Evolutionary conservation across 202 grass and related monocot genomes (phyloP).

Genomic region (Schoenoplectus tabernaemontani): DNA sequence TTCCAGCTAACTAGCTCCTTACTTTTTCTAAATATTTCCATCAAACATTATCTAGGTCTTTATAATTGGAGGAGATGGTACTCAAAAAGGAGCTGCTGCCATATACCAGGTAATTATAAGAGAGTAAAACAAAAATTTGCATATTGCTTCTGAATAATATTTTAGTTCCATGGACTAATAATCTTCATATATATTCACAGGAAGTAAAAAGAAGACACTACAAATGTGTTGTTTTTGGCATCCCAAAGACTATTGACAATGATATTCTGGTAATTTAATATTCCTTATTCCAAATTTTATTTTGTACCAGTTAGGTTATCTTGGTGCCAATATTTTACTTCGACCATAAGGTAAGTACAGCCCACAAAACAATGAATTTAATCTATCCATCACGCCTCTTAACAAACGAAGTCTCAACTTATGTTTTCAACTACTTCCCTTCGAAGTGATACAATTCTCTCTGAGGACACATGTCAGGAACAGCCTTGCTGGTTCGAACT

Average conservation of each 20-base stretch:
- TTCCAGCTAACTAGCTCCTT: slow-evolving; percentile 7
- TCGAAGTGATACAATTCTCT: background rate
- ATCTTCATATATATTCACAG: slow-evolving; percentile 29
- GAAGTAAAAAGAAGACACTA: slow-evolving; percentile 62
- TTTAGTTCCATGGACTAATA: slow-evolving; percentile 5
- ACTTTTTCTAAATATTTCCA: slow-evolving; percentile 14
- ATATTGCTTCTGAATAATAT: slow-evolving; percentile 9
- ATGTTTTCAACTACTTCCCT: background rate
- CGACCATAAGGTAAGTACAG: background rate
- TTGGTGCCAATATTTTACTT: background rate
- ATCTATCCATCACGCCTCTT: background rate
- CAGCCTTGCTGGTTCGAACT: background rate
- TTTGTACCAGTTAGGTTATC: too few relatives aligned
- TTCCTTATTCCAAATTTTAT: slow-evolving; percentile 9
- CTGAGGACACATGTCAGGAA: background rate
- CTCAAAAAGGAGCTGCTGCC: slow-evolving; percentile 67
- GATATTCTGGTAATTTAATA: slow-evolving; percentile 53
- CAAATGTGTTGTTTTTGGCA: slow-evolving; percentile 64
- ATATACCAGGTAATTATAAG: slow-evolving; percentile 66
- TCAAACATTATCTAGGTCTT: slow-evolving; percentile 45
- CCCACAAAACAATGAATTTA: background rate
- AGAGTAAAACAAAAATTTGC: background rate
- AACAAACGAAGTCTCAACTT: background rate
- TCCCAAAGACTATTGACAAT: slow-evolving; percentile 87
- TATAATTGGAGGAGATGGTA: slow-evolving; percentile 83